A percentile compares a stretch with the other conserved stretches of the same genome.
These are phyloP conservation scores for Heritiera littoralis DNA, from an alignment of 345 rosid species.

Conservation along the genomic window DNA sequence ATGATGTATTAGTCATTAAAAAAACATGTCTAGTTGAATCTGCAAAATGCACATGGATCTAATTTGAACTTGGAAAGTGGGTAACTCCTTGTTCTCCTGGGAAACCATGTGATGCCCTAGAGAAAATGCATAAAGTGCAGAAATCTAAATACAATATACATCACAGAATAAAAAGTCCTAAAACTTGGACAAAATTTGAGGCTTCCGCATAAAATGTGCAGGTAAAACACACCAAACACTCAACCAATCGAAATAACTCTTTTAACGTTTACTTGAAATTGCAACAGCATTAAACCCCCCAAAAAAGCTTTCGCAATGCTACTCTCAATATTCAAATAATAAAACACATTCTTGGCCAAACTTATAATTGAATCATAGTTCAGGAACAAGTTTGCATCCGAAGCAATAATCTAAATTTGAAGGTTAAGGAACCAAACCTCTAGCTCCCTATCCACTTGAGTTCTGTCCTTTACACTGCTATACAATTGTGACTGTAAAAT, in stretches of 20 bases:
- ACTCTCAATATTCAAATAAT: neutral
- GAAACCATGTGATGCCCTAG: neutral
- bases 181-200: neutral
- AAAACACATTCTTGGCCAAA: neutral
- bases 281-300: neutral
- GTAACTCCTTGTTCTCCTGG: neutral
- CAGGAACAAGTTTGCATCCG: neutral
- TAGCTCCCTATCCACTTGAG: conserved; percentile 80
- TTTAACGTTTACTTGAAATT: neutral
- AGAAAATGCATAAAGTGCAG: neutral
- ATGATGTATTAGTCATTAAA: conserved; percentile 4
- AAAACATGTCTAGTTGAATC: neutral
- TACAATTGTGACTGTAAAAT: conserved; percentile 82
- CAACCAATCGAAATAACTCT: neutral
- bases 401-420: neutral
- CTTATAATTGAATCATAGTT: neutral
- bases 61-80: neutral
- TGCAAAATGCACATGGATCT: neutral
- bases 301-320: neutral
- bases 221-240: neutral
- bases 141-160: neutral
- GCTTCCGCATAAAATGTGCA: neutral
- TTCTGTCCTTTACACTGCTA: conserved; percentile 80
- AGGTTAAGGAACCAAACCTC: conserved; percentile 47
- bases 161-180: neutral